These are phyloP conservation scores for Cicer pinnatifidum DNA, from an alignment of 306 rosid species.

Conservation along the genomic window DNA sequence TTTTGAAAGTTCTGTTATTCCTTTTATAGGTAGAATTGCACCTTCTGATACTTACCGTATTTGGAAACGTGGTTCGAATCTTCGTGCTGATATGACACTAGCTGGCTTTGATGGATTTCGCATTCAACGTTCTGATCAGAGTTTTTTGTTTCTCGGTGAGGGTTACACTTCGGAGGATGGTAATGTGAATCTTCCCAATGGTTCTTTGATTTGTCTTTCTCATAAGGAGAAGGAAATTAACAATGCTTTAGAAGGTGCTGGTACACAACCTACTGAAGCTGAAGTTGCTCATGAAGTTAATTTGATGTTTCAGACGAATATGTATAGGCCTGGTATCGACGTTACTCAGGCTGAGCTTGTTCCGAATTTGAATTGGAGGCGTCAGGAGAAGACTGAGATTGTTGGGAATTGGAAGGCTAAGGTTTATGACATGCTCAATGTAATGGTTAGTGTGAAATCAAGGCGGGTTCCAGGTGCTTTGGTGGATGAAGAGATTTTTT, in stretches of 20 bases:
- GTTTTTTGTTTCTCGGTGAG: conserved; percentile 93
- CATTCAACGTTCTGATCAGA: conserved; percentile 92
- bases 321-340: conserved; percentile 97
- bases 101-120: conserved; percentile 99
- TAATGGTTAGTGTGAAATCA: conserved; percentile 96
- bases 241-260: conserved; percentile 99
- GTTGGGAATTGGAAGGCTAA: conserved; percentile 97
- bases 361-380: conserved; percentile 95
- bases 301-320: conserved; percentile 91
- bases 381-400: conserved; percentile 93
- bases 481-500: conserved; percentile 96
- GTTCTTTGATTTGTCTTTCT: conserved; percentile 88
- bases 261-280: conserved; percentile 86
- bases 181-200: conserved; percentile 60
- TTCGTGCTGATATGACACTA: conserved; percentile 97
- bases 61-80: conserved; percentile 99
- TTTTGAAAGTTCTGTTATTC: conserved; percentile 98
- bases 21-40: conserved; percentile 92
- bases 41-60: conserved; percentile 98
- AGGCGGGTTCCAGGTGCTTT: conserved; percentile 97
- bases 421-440: conserved; percentile 95
- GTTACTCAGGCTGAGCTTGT: conserved; percentile 99
- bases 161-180: conserved; percentile 68
- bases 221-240: conserved; percentile 96
- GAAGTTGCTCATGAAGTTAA: conserved; percentile 92